Base-by-base conservation (phyloP, 768 basidiomycete species). In the Lactifluus pinguis region DNA sequence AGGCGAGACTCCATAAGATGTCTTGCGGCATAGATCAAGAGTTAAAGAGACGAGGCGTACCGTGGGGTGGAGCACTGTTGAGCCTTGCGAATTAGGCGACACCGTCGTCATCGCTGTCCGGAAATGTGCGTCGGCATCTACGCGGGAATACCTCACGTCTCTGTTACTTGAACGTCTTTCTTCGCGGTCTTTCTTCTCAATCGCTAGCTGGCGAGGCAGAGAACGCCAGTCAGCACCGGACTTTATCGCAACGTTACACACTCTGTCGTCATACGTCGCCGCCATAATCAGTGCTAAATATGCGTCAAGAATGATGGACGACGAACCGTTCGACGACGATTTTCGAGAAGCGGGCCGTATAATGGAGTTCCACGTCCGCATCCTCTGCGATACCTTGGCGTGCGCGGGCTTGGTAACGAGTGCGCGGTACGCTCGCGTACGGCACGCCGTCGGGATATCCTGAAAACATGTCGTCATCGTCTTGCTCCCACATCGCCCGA, bases 41-140 rank as follows among this genome's bases (percentile, higher is more conserved):
- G 30, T 21, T 36, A 30, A 30, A 14, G 17, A 21, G 25, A 47
- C 25, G 19, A 4, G 32, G 69, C 75, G 67, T 58, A 80, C 80
- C 11, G 72, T 71, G 0, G 80, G 81, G 64, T 81, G 80, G 11
- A 81, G 65, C 14, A 78, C 75, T 2, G 65, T 64, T 15, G 72
- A 73, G 47, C 75, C 74, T 53, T 87, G 86, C 3, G 68, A 62
- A n/a, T 75, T 75, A 1, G 88, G 88, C 6, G 67, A 60, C 11
- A 81, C 73, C 1, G 66, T 73, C 8, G 89, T 89, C 74, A 86
- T 71, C 0, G 84, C 83, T 38, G 87, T 89, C 39, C 76, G 77
- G 68, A 90, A 90, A 30, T 79, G 73, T 0, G 73, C 74, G 14
- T 79, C 60, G 0, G 71, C 76, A 63, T 81, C 78, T 44, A 89